These are phyloP conservation scores for Madurella fahalii DNA, from an alignment of 2,329 filamentous ascomycete species.

Conservation along the genomic window DNA sequence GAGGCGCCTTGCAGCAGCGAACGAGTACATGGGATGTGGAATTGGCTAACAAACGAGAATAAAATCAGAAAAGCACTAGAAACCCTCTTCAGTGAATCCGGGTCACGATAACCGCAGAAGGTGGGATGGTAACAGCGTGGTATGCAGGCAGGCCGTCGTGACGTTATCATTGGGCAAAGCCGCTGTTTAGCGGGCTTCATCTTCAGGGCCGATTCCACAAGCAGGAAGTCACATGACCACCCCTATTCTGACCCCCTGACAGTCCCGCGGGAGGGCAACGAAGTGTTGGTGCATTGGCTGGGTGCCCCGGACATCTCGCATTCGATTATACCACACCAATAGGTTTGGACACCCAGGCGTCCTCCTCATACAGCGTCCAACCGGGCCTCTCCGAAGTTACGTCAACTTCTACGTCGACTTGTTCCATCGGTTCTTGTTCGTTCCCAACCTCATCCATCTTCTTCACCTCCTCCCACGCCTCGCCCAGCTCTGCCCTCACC, in stretches of 20 bases:
- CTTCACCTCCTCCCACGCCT: conserved; percentile 24
- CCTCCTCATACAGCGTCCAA: conserved; percentile 49
- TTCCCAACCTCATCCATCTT: conserved; percentile 26
- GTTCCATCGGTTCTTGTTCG: conserved; percentile 3
- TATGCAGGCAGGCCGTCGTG: conserved; percentile 3
- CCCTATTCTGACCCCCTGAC: conserved; percentile 1
- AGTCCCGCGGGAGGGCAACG: not conserved
- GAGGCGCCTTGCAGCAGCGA: conserved; percentile 37
- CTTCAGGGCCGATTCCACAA: not conserved
- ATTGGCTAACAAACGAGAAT: not conserved
- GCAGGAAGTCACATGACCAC: conserved; percentile 19
- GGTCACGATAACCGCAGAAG: conserved; percentile 1
- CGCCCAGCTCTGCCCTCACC: conserved; percentile 28
- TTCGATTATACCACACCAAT: conserved; percentile 50
- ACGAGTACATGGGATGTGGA: conserved; percentile 39
- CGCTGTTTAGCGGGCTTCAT: not conserved
- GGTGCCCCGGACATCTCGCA: not conserved
- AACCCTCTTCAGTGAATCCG: conserved; percentile 1
- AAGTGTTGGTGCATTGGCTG: not conserved
- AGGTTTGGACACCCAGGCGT: conserved; percentile 52
- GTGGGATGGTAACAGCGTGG: not conserved
- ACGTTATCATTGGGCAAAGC: conserved; percentile 16
- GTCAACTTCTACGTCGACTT: conserved; percentile 10
- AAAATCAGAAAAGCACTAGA: not conserved
- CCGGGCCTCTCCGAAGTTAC: conserved; percentile 28